phyloP scores from a whole-genome alignment of 805 yeast genomes.

The Pichia cabralensis region DNA sequence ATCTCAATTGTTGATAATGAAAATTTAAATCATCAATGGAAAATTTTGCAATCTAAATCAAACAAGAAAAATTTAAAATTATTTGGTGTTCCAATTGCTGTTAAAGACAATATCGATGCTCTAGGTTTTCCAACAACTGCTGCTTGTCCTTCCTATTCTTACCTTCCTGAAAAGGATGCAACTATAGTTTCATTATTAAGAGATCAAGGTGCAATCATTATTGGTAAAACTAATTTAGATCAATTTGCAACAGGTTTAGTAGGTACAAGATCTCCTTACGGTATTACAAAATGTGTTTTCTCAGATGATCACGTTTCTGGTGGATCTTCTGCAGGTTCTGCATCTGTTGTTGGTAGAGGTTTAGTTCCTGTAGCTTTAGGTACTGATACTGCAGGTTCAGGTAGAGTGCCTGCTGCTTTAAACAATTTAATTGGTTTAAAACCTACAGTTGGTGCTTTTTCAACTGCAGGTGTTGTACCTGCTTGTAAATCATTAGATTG shows the following conservation, averaged over 20 bases:
- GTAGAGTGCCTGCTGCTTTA: conserved; percentile 93
- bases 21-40: conserved; percentile 70
- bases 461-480: conserved; percentile 90
- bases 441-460: conserved; percentile 83
- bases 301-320: conserved; percentile 75
- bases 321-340: conserved; percentile 96
- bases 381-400: conserved; percentile 97
- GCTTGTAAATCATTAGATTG: conserved; percentile 94
- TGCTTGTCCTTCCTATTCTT: conserved; percentile 83
- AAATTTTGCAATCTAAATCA: conserved; percentile 52
- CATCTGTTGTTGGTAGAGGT: conserved; percentile 83
- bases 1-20: conserved; percentile 62
- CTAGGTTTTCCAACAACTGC: conserved; percentile 80
- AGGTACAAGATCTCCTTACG: conserved; percentile 93
- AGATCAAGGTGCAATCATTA: conserved; percentile 83
- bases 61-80: conserved; percentile 50
- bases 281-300: conserved; percentile 76
- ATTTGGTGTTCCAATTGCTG: conserved; percentile 92
- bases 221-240: conserved; percentile 92
- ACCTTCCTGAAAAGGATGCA: conserved; percentile 62
- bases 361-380: conserved; percentile 83
- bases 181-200: conserved; percentile 64
- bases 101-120: conserved; percentile 91
- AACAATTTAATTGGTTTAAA: conserved; percentile 88
- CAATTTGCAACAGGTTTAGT: conserved; percentile 97